These are phyloP conservation scores for Annulohypoxylon stygium DNA, from an alignment of 495 filamentous ascomycete species.

Conservation along the genomic window DNA sequence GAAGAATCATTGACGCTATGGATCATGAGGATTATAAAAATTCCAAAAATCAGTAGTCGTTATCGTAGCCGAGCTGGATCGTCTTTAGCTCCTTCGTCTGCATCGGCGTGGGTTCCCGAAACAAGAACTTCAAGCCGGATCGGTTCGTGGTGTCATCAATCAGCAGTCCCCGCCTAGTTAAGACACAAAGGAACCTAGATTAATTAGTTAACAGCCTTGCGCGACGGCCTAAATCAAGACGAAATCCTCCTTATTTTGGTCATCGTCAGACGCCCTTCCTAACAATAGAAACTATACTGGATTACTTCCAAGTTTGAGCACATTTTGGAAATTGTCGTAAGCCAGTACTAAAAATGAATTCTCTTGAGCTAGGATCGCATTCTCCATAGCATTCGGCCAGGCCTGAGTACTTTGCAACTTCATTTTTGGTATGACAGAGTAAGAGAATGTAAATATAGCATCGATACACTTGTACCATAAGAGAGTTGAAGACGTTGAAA, in stretches of 20 bases:
- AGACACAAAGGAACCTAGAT: background rate
- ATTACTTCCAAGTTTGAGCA: background rate
- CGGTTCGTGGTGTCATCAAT: background rate
- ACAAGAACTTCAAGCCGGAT: background rate
- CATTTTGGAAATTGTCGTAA: background rate
- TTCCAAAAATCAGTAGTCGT: background rate
- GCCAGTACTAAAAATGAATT: background rate
- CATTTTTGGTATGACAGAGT: background rate
- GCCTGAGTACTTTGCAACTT: background rate
- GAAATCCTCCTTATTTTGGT: background rate
- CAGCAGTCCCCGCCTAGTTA: background rate
- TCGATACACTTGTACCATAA: background rate
- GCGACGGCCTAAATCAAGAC: background rate
- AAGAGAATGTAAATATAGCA: background rate
- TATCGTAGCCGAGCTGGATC: background rate
- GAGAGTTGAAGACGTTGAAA: constrained; percentile 18
- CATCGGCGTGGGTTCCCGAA: background rate
- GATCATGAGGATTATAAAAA: background rate
- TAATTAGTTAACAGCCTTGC: background rate
- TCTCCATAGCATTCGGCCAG: background rate
- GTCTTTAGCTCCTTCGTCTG: background rate
- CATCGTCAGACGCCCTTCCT: background rate
- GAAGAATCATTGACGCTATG: background rate
- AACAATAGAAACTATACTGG: background rate
- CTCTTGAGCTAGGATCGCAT: background rate